These are phyloP conservation scores for Wickerhamomyces queroliae DNA, from an alignment of 805 yeast genomes.

Conservation along the genomic window DNA sequence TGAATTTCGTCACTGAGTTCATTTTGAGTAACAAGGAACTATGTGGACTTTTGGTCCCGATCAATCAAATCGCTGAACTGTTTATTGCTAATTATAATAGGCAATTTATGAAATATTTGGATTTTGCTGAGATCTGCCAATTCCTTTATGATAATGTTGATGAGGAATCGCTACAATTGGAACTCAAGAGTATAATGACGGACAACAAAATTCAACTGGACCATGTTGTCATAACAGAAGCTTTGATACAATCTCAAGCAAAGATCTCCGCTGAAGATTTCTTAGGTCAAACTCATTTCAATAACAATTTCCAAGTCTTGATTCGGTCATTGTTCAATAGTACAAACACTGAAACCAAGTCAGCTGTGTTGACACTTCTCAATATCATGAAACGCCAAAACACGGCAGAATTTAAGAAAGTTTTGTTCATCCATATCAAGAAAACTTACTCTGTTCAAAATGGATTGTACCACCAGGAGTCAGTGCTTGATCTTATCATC, in stretches of 20 bases:
- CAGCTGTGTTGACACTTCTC: conserved; percentile 13
- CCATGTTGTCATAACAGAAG: neutral
- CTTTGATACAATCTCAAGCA: conserved; percentile 3
- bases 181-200: conserved; percentile 3
- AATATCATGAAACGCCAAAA: conserved; percentile 16
- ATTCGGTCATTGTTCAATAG: conserved; percentile 16
- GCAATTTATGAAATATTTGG: neutral
- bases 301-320: conserved; percentile 16
- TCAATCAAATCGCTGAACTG: conserved; percentile 4
- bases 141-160: neutral
- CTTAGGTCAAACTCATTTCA: conserved; percentile 9
- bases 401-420: conserved; percentile 20
- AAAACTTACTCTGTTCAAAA: conserved; percentile 22
- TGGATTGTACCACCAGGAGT: conserved; percentile 28
- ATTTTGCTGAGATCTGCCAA: conserved; percentile 7
- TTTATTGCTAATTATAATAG: neutral
- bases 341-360: conserved; percentile 4
- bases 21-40: neutral
- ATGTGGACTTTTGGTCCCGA: neutral
- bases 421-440: conserved; percentile 21
- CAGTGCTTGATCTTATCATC: conserved; percentile 30
- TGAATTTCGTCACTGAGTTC: neutral
- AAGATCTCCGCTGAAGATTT: conserved; percentile 9
- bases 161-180: conserved; percentile 4
- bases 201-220: conserved; percentile 1